Evolutionary conservation across 768 basidiomycete species (phyloP), one percentile per base, ranked within the genome.

Genomic region (Pleurotus citrinopileatus): DNA sequence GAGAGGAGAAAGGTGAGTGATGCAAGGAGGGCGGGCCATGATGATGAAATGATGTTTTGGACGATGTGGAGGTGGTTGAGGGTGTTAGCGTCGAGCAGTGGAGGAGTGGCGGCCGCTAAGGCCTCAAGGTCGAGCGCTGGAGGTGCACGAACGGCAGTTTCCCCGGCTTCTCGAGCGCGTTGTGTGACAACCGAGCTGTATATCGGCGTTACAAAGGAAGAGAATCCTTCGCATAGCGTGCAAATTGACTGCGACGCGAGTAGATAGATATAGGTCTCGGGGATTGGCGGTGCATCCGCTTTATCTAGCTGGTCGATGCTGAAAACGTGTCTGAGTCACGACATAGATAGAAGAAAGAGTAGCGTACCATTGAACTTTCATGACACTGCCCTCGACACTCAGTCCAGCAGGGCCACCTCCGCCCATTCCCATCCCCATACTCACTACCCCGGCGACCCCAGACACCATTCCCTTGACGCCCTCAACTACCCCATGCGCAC

Each of bases 291-390:
- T 0, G 94, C 84, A 60, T 99, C 97, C 0, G 93, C 89, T 68
- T 99, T 99, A 73, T 99, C 96, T 10, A 98, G 82, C 67, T 98
- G 97, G 66, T 99, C 96, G 60, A 99, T 98, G 66, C 95, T 97
- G 61, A 48, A 32, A 3, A 27, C 38, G 4, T 26, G 46, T 48
- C 48, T 55, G 29, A 60, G 57, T 46, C 47, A 40, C 32, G 8
- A n/a, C 46, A 32, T 19, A 34, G n/a, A 27, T 54, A 4, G 28
- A 6, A 10, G 42, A 20, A 27, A 15, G 37, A 9, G 19, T 3
- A 73, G n/a, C 83, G 37, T 56, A 94, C 94, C 95, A 94, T 67
- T 94, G 92, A 22, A 97, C 66, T 65, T 94, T 96, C 88, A 96
- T 91, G 0, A 85, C 77, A 2, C 89, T 88, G 0, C 76, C 75